A percentile compares a stretch with the other conserved stretches of the same genome.
These are phyloP conservation scores for Carex littledalei DNA, from an alignment of 176 grass and related monocot genomes.

Conservation along the genomic window DNA sequence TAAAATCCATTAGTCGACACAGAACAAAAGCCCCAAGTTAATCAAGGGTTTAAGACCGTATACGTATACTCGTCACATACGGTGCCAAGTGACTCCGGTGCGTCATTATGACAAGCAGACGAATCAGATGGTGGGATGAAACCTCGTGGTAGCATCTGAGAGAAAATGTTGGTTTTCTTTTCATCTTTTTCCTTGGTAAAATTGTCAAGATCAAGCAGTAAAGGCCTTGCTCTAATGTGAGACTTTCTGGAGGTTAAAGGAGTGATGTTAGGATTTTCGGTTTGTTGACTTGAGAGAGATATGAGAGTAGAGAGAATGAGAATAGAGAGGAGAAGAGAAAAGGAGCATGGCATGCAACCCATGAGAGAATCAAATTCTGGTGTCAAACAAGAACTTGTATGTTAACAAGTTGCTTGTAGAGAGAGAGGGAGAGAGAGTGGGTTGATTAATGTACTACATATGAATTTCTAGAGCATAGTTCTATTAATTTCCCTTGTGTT, in stretches of 20 bases:
- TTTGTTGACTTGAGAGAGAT: not conserved
- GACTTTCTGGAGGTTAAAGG: not conserved
- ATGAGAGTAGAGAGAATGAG: not conserved
- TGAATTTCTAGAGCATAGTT: not conserved
- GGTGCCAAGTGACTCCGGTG: conserved; percentile 28
- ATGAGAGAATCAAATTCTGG: conserved; percentile 11
- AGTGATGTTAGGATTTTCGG: not conserved
- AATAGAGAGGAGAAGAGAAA: not conserved
- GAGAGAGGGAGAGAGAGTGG: not conserved
- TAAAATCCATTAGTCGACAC: not conserved
- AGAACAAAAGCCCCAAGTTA: not conserved
- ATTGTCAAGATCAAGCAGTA: not conserved
- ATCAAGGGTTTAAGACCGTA: conserved; percentile 1
- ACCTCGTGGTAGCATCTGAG: conserved; percentile 52
- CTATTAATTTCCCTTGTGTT: not conserved
- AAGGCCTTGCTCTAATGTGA: not conserved
- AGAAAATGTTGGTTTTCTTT: conserved; percentile 23
- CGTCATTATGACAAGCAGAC: conserved; percentile 53
- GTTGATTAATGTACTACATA: not conserved
- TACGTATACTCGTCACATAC: not conserved
- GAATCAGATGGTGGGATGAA: conserved; percentile 50
- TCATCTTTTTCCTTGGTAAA: not conserved
- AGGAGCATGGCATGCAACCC: not conserved
- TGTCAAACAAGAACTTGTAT: not conserved
- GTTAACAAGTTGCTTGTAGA: not conserved